Evolutionary conservation across 2,329 filamentous ascomycete genomes (phyloP).

Genomic region (Aspergillus glaucus): DNA sequence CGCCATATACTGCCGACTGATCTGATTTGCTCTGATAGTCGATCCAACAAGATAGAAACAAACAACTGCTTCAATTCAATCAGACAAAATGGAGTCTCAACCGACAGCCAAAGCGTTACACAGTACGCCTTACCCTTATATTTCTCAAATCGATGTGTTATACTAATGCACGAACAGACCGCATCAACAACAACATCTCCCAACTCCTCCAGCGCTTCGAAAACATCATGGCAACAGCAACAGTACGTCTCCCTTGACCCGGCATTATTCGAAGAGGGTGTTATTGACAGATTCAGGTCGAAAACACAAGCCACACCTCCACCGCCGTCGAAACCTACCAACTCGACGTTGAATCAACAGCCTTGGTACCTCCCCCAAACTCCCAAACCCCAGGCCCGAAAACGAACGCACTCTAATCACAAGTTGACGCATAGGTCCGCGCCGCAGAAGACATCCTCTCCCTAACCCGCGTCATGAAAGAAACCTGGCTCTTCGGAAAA

Average conservation of each 20-base stretch:
- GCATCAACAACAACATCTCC: constrained; percentile 40
- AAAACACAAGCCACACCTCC: constrained; percentile 48
- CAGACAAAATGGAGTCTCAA: constrained; percentile 27
- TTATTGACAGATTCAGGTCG: constrained; percentile 28
- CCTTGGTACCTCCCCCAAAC: constrained; percentile 42
- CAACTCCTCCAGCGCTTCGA: constrained; percentile 49
- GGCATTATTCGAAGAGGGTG: not conserved
- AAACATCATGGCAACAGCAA: constrained; percentile 49
- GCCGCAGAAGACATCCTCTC: constrained; percentile 57
- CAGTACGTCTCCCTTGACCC: constrained; percentile 26
- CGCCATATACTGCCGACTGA: not conserved
- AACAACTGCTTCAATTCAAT: not conserved
- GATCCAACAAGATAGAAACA: not conserved
- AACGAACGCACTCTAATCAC: not conserved
- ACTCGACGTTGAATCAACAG: constrained; percentile 54
- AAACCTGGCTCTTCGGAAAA: constrained; percentile 61
- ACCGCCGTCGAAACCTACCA: constrained; percentile 54
- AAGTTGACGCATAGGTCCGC: constrained; percentile 42
- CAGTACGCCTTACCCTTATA: constrained; percentile 10
- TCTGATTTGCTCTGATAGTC: not conserved
- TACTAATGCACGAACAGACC: constrained; percentile 25
- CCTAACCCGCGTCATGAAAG: constrained; percentile 57
- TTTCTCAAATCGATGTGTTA: not conserved
- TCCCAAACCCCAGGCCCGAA: not conserved
- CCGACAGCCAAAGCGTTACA: constrained; percentile 23